Evolutionary conservation across 345 rosid species (phyloP), one percentile per base, ranked within the genome.

Genomic region (Eucalyptus regnans): DNA sequence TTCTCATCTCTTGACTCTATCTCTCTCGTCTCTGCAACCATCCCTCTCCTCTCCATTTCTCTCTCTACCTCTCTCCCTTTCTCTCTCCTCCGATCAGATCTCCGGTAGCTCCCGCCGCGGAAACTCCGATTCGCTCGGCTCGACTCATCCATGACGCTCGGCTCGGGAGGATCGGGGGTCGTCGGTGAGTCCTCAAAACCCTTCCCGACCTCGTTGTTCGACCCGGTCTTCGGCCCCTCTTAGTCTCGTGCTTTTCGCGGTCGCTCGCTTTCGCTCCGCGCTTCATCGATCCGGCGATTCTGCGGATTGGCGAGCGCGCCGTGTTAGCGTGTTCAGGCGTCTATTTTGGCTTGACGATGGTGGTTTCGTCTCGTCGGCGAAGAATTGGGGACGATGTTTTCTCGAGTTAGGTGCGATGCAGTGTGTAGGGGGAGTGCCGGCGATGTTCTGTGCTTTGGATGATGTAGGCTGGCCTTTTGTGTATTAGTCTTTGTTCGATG

Each of bases 121-220:
- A 37, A 37, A 37, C 46, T 37, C 83, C 83, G 46, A 76, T 76
- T 76, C 88, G 18, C 31, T 87, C 88, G 31, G 49, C 51, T 56
- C 87, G 20, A 52, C 41, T 86, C 87, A 86, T 50, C 85, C 56
- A 87, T 87, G 89, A 66, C 89, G 85, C 89, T 87, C 56, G 89
- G 89, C 89, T 87, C 89, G 49, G 89, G 89, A 49, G 89, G 89
- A 87, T 87, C 89, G 44, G 89, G 89, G 48, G 89, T 87, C 56
- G 85, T 87, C 14, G 89, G 89, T 87, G 83, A 87, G 89, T 87
- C 37, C 68, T 60, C 62, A 13, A 60, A 66, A 48, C 89, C 89
- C 81, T 66, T 43, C 79, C 25, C 20, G 18, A 23, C 13, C 58
- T 50, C 54, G 54, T 54, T 25, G 16, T 86, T 86, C 64, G 66